These are phyloP conservation scores for Aspergillus eucalypticola DNA, from an alignment of 2,329 filamentous ascomycete species.

Conservation along the genomic window DNA sequence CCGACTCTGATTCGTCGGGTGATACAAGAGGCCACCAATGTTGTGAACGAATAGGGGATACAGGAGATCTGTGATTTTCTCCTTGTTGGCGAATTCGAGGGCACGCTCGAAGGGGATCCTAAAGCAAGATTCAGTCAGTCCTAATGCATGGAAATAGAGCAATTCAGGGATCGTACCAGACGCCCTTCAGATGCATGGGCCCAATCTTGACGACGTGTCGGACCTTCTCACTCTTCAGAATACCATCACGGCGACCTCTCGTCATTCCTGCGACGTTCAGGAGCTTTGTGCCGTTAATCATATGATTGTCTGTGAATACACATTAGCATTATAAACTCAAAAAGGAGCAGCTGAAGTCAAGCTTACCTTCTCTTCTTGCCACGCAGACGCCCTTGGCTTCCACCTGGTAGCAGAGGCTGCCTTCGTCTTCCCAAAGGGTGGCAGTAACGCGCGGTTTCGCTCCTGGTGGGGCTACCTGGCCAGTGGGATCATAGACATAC, in stretches of 20 bases:
- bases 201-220: slow-evolving; percentile 98
- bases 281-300: slow-evolving; percentile 98
- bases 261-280: slow-evolving; percentile 99
- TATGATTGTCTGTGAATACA: slow-evolving; percentile 77
- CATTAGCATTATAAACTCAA: background rate
- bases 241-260: slow-evolving; percentile 88
- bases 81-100: slow-evolving; percentile 98
- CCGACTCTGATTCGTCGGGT: slow-evolving; percentile 77
- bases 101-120: slow-evolving; percentile 98
- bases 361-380: slow-evolving; percentile 81
- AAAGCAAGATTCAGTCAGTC: slow-evolving; percentile 17
- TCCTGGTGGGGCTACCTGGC: slow-evolving; percentile 85
- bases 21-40: slow-evolving; percentile 89
- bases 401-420: slow-evolving; percentile 95
- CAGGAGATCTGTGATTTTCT: slow-evolving; percentile 94
- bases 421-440: slow-evolving; percentile 97
- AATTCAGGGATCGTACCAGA: slow-evolving; percentile 67
- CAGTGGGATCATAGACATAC: slow-evolving; percentile 75
- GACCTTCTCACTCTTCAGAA: slow-evolving; percentile 95
- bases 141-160: too few species aligned
- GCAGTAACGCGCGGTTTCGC: slow-evolving; percentile 97
- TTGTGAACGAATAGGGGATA: slow-evolving; percentile 98
- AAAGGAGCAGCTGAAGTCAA: background rate
- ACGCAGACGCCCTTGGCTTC: slow-evolving; percentile 96
- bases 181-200: slow-evolving; percentile 97